Evolutionary conservation across 1,139 yeast species (phyloP), one percentile per base, ranked within the genome.

Genomic region (Blastobotrys aristatus): DNA sequence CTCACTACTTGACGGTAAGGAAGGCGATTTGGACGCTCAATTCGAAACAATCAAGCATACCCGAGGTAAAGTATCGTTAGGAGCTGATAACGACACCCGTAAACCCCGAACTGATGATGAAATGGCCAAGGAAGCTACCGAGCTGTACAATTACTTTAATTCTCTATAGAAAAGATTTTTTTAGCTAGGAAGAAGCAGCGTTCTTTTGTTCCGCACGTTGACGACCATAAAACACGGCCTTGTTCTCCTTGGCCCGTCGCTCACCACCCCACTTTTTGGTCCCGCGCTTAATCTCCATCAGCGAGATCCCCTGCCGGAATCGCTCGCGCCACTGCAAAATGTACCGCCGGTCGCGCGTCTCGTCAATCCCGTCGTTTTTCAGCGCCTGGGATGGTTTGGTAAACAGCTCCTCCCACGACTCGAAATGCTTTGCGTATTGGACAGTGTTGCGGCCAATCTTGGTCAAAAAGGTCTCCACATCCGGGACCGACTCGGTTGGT

Each of bases 261-360:
- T 89, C 96, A 62, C 97, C 96, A 34, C 97, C 97, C 77, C 82
- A 82, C 22, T 72, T 65, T 76, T 89, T 90, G 69, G 72, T 77
- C 14, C 94, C 89, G 56, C 73, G 67, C 58, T 76, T 77, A 57
- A 79, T 76, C 61, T 80, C 87, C 54, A 71, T 61, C 50, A 84
- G 71, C 17, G 77, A 75, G 52, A 75, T 77, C 50, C 84, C 82
- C 57, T 79, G 74, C 62, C 80, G 77, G 56, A 67, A 74, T 50
- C 65, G 67, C 49, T 75, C 73, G 39, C 68, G 58, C 75, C 76
- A 73, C 20, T 60, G 59, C 32, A 74, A 57, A 24, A 74, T 63
- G 52, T 75, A 67, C 61, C 82, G 76, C 66, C 97, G 77, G 43
- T 83, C 75, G 44, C 81, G 74, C 4, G 80, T 76, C 13, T 45